Conservation (phyloP, 2,329 filamentous ascomycete species). For the Botryotinia calthae region DNA sequence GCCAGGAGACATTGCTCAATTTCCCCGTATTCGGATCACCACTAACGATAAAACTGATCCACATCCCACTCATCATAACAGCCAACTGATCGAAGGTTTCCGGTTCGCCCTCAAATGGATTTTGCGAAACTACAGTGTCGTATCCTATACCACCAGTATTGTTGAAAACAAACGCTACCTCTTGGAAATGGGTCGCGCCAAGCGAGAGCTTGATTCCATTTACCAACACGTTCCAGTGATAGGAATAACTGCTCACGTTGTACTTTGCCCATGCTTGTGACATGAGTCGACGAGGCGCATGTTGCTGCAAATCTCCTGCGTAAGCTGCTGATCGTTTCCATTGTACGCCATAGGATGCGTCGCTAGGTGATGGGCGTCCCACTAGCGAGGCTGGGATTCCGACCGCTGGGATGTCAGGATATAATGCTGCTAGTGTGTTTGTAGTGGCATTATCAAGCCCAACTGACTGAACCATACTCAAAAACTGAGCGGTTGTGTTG, state of each 20-base stretch:
- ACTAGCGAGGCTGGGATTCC: conserved; percentile 45
- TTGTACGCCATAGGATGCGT: conserved; percentile 9
- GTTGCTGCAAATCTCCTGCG: conserved; percentile 54
- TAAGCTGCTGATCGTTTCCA: conserved; percentile 44
- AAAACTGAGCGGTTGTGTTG: conserved; percentile 53
- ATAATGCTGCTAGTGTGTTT: conserved; percentile 32
- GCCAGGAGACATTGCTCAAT: conserved; percentile 40
- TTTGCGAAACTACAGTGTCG: conserved; percentile 20
- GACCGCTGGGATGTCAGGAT: conserved; percentile 50
- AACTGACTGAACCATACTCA: background rate
- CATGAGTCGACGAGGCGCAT: conserved; percentile 53
- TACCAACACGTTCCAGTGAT: conserved; percentile 58
- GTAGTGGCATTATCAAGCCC: conserved; percentile 10
- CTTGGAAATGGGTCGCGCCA: conserved; percentile 54
- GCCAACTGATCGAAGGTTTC: conserved; percentile 24
- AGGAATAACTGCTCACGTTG: conserved; percentile 54
- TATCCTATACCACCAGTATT: conserved; percentile 35
- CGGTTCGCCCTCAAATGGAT: conserved; percentile 28
- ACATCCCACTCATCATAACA: conserved; percentile 31
- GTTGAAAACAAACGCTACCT: conserved; percentile 42
- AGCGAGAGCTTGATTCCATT: conserved; percentile 44
- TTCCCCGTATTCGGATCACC: conserved; percentile 29
- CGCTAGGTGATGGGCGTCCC: conserved; percentile 21
- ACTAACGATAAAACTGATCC: conserved; percentile 30
- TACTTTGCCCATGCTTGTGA: conserved; percentile 51